Evolutionary conservation across 352 stramenopile species (phyloP).

Genomic region (Globisporangium alternatum): DNA sequence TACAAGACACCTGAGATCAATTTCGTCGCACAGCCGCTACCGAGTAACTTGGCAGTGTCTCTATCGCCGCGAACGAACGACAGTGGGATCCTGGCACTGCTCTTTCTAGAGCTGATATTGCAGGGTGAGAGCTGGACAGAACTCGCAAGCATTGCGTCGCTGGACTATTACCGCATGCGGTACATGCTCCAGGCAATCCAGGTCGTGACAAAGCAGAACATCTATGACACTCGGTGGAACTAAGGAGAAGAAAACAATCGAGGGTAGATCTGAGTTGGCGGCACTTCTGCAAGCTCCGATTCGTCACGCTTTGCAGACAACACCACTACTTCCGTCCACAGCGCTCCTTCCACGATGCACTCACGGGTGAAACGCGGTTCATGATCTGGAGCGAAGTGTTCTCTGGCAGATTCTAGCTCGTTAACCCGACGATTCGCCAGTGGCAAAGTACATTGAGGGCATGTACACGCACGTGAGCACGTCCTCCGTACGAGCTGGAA

Average conservation of each 20-base stretch:
- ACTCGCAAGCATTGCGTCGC: background rate
- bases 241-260: background rate
- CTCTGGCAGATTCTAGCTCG: background rate
- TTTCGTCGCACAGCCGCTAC: background rate
- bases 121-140: constrained; percentile 1
- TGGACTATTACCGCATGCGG: constrained; percentile 15
- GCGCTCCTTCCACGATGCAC: background rate
- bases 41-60: background rate
- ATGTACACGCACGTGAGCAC: background rate
- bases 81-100: constrained; percentile 13
- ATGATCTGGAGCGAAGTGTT: background rate
- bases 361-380: background rate
- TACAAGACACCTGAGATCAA: background rate
- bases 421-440: background rate
- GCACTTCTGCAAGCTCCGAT: background rate
- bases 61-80: background rate
- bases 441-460: background rate
- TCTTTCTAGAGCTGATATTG: constrained; percentile 14
- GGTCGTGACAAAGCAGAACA: constrained; percentile 10
- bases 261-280: background rate
- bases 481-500: background rate
- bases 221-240: background rate
- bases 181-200: constrained; percentile 16
- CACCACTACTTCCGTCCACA: background rate
- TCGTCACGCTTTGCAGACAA: background rate